These are phyloP conservation scores for Tylopilus sp. DNA, from an alignment of 1,284 basidiomycete species.

Conservation along the genomic window DNA sequence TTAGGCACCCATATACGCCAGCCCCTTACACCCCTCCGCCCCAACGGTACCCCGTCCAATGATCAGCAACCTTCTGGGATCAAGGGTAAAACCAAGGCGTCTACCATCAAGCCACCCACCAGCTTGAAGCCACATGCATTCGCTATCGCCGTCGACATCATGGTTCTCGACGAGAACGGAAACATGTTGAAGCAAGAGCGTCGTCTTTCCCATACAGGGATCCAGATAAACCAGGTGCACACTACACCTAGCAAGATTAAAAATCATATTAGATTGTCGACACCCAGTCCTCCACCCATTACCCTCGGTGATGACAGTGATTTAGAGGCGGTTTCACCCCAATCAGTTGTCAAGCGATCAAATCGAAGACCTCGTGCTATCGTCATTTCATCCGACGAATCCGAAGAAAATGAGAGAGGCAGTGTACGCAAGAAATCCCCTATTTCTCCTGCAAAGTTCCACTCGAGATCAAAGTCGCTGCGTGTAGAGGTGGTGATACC, in stretches of 20 bases:
- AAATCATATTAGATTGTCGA: not conserved
- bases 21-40: constrained; percentile 32
- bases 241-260: constrained; percentile 8
- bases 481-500: constrained; percentile 41
- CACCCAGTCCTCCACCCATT: constrained; percentile 14
- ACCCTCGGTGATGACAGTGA: constrained; percentile 32
- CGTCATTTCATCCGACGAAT: constrained; percentile 44
- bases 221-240: constrained; percentile 29
- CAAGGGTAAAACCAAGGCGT: constrained; percentile 30
- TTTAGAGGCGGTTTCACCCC: constrained; percentile 14
- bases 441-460: constrained; percentile 14
- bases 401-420: constrained; percentile 29
- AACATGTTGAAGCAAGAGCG: constrained; percentile 53
- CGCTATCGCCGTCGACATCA: constrained; percentile 61
- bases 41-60: constrained; percentile 16
- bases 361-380: constrained; percentile 27
- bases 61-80: constrained; percentile 1
- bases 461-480: constrained; percentile 15
- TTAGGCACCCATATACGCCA: constrained; percentile 19
- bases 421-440: constrained; percentile 4
- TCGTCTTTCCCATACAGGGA: constrained; percentile 41
- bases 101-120: constrained; percentile 30
- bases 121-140: constrained; percentile 41
- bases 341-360: constrained; percentile 15
- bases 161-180: constrained; percentile 58